phyloP scores from a whole-genome alignment of 441 rosid genomes.

The Eruca vesicaria region DNA sequence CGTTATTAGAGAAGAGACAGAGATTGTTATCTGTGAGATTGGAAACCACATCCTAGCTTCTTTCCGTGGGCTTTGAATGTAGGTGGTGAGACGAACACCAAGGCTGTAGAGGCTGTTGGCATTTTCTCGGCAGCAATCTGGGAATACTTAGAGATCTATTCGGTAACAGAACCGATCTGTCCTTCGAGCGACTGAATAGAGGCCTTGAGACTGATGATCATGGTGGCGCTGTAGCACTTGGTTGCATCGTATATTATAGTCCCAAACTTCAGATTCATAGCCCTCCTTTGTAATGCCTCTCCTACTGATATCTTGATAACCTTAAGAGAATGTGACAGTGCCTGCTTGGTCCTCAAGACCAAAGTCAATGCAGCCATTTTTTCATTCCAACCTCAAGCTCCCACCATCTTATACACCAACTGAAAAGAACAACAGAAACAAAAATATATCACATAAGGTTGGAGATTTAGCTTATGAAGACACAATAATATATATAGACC shows the following conservation, averaged over 20 bases:
- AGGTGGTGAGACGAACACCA: conserved; percentile 73
- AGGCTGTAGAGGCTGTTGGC: conserved; percentile 91
- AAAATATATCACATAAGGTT: no score
- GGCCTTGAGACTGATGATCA: no score
- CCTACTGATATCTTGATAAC: no score
- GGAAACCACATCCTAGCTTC: conserved; percentile 29
- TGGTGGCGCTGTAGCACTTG: no score
- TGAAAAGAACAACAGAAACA: no score
- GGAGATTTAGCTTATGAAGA: no score
- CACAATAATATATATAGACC: no score
- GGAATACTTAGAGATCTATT: conserved; percentile 83
- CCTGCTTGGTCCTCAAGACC: not conserved
- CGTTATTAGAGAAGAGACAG: conserved; percentile 83
- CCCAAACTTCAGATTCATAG: no score
- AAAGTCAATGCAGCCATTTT: not conserved
- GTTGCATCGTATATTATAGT: no score
- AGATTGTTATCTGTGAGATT: conserved; percentile 48
- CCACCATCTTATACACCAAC: no score
- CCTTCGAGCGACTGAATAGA: conserved; percentile 45
- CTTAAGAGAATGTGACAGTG: no score
- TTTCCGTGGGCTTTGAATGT: conserved; percentile 43
- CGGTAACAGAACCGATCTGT: conserved; percentile 63
- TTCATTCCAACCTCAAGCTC: not conserved
- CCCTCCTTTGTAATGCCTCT: no score
- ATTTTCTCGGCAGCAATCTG: conserved; percentile 97